Evolutionary conservation across 140 eudicot genomes (phyloP).

Genomic region (Ambrosia hybrid): DNA sequence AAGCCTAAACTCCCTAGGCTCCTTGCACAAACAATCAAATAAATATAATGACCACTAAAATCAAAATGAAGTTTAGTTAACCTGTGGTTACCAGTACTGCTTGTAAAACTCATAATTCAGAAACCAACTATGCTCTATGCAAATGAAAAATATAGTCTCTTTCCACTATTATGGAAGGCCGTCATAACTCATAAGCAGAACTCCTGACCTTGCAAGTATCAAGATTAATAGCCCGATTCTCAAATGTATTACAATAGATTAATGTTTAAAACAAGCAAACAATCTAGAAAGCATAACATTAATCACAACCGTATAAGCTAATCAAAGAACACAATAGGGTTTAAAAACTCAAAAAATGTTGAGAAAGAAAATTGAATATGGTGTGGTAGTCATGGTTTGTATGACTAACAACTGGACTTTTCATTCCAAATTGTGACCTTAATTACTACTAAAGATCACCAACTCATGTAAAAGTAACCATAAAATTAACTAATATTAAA

Average conservation of each 20-base stretch:
- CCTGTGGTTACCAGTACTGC: constrained; percentile 19
- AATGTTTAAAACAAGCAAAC: background rate
- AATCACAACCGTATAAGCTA: background rate
- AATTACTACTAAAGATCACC: background rate
- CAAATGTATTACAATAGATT: background rate
- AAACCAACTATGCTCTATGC: constrained; percentile 48
- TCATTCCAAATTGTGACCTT: background rate
- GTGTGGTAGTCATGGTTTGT: background rate
- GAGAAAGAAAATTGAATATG: background rate
- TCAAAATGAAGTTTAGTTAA: background rate
- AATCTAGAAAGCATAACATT: background rate
- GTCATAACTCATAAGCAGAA: constrained; percentile 44
- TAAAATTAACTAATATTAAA: background rate
- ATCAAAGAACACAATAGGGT: background rate
- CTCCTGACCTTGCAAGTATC: constrained; percentile 90
- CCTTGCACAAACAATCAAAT: too few relatives aligned
- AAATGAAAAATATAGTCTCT: constrained; percentile 33
- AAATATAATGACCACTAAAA: too few relatives aligned
- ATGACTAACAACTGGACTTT: background rate
- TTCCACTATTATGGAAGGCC: constrained; percentile 44
- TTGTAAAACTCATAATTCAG: constrained; percentile 6
- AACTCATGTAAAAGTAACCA: background rate
- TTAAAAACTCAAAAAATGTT: background rate
- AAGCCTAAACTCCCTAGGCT: too few relatives aligned
- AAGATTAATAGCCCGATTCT: constrained; percentile 44